Evolutionary conservation across 2,329 filamentous ascomycete species (phyloP), one percentile per base, ranked within the genome.

Genomic region (Colletotrichum musicola): DNA sequence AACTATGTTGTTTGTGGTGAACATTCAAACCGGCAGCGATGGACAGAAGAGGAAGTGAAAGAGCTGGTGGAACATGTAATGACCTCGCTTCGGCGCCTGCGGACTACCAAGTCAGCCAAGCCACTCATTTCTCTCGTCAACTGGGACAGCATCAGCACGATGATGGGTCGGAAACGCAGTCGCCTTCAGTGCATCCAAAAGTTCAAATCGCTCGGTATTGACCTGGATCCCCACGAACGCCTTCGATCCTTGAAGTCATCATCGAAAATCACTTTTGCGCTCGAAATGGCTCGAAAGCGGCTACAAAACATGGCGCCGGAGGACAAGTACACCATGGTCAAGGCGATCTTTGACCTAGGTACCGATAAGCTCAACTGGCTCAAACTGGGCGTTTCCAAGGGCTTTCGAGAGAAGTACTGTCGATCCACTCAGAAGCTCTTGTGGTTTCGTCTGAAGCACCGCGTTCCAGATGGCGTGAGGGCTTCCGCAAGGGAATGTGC

Each of bases 101-200:
- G 78, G 38, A 77, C 79, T 16, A 73, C 76, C 16, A 76, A 80
- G 14, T 73, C 76, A 12, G 76, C 78, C 2, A 74, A 81, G 4
- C 74, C 74, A 4, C 75, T 78, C 1, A 72, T 75, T 3, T 79
- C 83, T 18, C 77, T 89, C 38, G 83, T 94, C 69, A 88, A 91
- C 73, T 94, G 92, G 91, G 81, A 86, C 57, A 77, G 82, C 9
- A 87, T 94, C 25, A 90, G 89, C 72, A 80, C 87, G 68, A 83
- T 84, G 62, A 90, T 94, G 87, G 83, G 81, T 14, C 81, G 83
- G 55, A 88, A 83, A 9, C 84, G 92, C 51, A 92, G 86, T 69
- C 86, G 89, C 3, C 83, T 92, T 25, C 91, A 93, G 75, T 93
- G 91, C 75, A 83, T 85, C 27, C 83, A 84, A 27, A 94, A 94